Evolutionary conservation across 257 asterid species (phyloP).

Genomic region (Gentiana straminea): DNA sequence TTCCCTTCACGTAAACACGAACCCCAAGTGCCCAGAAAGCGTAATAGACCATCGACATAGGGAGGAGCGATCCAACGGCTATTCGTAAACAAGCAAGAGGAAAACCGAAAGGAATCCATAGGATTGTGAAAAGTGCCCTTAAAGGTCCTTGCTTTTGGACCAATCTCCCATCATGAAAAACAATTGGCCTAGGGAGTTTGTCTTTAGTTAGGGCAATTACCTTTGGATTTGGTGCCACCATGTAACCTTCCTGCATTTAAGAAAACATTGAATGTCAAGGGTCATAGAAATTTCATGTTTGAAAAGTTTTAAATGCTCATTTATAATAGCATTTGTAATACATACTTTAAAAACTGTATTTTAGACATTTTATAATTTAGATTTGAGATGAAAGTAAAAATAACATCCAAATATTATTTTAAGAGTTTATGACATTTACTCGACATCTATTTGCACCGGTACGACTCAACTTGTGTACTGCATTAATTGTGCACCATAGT

Average conservation of each 20-base stretch:
- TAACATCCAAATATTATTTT: no score
- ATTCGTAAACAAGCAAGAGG: conserved; percentile 41
- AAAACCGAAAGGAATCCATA: conserved; percentile 57
- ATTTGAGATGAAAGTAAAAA: no score
- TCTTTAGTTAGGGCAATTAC: conserved; percentile 31
- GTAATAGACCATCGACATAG: conserved; percentile 41
- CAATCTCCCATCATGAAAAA: conserved; percentile 58
- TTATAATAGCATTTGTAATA: neutral
- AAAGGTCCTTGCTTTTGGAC: conserved; percentile 49
- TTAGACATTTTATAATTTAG: no score
- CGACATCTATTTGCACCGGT: no score
- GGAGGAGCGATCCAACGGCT: conserved; percentile 51
- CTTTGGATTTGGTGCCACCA: conserved; percentile 44
- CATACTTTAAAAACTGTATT: no score
- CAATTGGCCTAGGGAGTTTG: conserved; percentile 47
- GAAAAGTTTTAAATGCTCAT: neutral
- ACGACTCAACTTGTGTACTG: no score
- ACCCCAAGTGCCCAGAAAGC: conserved; percentile 55
- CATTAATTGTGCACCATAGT: no score
- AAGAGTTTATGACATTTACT: no score
- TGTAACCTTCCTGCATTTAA: conserved; percentile 33
- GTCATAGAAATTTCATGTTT: neutral
- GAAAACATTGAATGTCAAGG: neutral
- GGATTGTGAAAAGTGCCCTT: conserved; percentile 31
- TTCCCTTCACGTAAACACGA: conserved; percentile 43